These are phyloP conservation scores for Tricholoma saponaceum DNA, from an alignment of 768 basidiomycete genomes.

Conservation along the genomic window DNA sequence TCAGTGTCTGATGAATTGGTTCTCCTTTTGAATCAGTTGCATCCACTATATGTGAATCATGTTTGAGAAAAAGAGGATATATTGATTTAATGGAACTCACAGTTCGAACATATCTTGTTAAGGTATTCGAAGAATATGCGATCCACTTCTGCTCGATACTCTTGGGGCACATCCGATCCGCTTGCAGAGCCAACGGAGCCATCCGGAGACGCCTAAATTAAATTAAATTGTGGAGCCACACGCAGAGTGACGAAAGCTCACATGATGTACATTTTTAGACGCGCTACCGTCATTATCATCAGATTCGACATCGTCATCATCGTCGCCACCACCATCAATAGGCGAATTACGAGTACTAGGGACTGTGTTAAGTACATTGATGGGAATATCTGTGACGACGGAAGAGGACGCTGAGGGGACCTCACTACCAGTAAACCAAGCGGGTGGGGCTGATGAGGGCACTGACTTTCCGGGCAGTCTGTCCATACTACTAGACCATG, in stretches of 20 bases:
- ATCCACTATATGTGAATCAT: slow-evolving; percentile 58
- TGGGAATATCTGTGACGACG: slow-evolving; percentile 23
- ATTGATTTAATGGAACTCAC: slow-evolving; percentile 42
- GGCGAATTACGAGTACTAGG: slow-evolving; percentile 38
- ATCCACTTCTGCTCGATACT: slow-evolving; percentile 81
- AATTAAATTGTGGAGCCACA: slow-evolving; percentile 1
- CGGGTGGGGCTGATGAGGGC: slow-evolving; percentile 7
- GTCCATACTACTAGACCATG: slow-evolving; percentile 14
- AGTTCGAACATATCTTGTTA: slow-evolving; percentile 82
- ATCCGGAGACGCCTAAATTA: slow-evolving; percentile 25
- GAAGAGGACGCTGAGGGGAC: slow-evolving; percentile 22
- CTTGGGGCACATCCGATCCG: slow-evolving; percentile 64
- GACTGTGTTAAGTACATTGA: slow-evolving; percentile 12
- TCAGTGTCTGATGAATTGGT: slow-evolving; percentile 94
- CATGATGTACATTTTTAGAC: slow-evolving; percentile 16
- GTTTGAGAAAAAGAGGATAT: slow-evolving; percentile 15
- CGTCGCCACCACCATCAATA: slow-evolving; percentile 49
- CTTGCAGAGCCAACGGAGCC: slow-evolving; percentile 21
- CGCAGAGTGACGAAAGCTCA: slow-evolving; percentile 2
- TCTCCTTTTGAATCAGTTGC: slow-evolving; percentile 93
- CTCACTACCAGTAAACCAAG: slow-evolving; percentile 17
- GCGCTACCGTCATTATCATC: slow-evolving; percentile 28
- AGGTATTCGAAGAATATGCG: slow-evolving; percentile 89
- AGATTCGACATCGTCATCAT: slow-evolving; percentile 40
- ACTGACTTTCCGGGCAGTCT: slow-evolving; percentile 5